Percentiles rank a stretch among this genome's conserved stretches.
These are phyloP conservation scores for Chaetomiaceae sp. DNA, from an alignment of 2,329 filamentous ascomycete species.

Conservation along the genomic window DNA sequence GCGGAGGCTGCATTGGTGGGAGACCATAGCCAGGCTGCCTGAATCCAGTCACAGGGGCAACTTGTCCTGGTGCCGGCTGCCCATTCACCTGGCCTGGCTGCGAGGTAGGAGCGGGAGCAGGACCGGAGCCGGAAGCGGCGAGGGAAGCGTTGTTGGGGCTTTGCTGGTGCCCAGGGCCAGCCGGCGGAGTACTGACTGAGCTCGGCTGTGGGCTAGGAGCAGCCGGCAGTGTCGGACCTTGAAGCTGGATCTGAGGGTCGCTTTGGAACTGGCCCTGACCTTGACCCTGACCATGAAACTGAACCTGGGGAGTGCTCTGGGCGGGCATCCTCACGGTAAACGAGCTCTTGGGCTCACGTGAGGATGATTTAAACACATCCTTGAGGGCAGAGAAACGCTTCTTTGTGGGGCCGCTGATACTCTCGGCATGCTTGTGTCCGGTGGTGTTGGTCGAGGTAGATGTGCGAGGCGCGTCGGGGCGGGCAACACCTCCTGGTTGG, in stretches of 20 bases:
- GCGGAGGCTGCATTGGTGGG: conserved; percentile 9
- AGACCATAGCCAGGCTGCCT: conserved; percentile 15
- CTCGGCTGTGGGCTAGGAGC: background rate
- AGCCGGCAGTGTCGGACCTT: background rate
- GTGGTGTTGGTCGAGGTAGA: conserved; percentile 29
- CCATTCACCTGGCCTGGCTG: conserved; percentile 1
- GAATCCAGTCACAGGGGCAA: conserved; percentile 2
- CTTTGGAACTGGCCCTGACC: background rate
- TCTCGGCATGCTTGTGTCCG: conserved; percentile 12
- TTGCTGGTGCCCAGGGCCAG: background rate
- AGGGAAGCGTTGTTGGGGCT: background rate
- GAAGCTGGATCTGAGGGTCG: background rate
- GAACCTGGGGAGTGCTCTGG: conserved; percentile 3
- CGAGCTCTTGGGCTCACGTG: conserved; percentile 22
- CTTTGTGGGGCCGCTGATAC: conserved; percentile 31
- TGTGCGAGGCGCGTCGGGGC: conserved; percentile 23
- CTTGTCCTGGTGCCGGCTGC: background rate
- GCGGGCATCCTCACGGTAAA: conserved; percentile 15
- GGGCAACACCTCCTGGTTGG: conserved; percentile 13
- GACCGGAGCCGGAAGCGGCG: background rate
- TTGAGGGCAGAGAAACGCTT: conserved; percentile 44
- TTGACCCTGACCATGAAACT: conserved; percentile 1
- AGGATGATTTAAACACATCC: conserved; percentile 30
- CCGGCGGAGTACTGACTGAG: background rate
- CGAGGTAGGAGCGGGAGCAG: background rate